A percentile compares a stretch with the other conserved stretches of the same genome.
Evolutionary conservation across 306 rosid species (phyloP).

Genomic region (Medicago truncatula): DNA sequence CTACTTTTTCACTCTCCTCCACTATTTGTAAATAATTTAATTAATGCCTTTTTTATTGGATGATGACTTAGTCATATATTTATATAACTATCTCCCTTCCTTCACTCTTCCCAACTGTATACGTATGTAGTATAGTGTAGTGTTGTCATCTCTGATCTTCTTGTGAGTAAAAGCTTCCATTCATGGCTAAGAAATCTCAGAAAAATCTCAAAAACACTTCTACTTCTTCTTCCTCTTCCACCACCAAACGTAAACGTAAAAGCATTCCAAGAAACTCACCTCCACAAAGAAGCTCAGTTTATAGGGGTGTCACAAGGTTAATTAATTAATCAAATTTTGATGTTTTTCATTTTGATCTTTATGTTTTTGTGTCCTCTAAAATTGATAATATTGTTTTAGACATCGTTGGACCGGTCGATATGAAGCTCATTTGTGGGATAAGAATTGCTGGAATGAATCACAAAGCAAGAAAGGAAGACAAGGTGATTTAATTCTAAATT

Average conservation of each 20-base stretch:
- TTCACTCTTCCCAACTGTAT: constrained; percentile 37
- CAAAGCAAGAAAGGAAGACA: constrained; percentile 97
- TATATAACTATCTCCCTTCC: constrained; percentile 31
- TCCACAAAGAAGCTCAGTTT: constrained; percentile 82
- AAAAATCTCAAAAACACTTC: constrained; percentile 47
- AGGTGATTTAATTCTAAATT: constrained; percentile 46
- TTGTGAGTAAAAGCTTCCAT: constrained; percentile 11
- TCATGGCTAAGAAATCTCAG: constrained; percentile 65
- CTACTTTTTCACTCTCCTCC: constrained; percentile 54
- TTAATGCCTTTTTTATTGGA: constrained; percentile 52
- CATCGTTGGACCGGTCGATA: constrained; percentile 98
- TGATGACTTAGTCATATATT: constrained; percentile 49
- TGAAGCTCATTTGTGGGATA: constrained; percentile 99
- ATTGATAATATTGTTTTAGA: constrained; percentile 39
- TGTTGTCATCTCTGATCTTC: not conserved
- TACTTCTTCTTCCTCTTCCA: not conserved
- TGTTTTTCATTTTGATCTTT: not conserved
- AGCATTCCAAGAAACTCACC: constrained; percentile 70
- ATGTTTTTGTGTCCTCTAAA: not conserved
- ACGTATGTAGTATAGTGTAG: constrained; percentile 28
- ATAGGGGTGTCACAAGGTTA: constrained; percentile 91
- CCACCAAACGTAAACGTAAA: constrained; percentile 60
- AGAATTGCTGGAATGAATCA: constrained; percentile 87
- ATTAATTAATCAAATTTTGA: not conserved
- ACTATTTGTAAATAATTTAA: constrained; percentile 41